Evolutionary conservation across 164 flowering plant genomes (phyloP).

Genomic region (Aristolochia californica): DNA sequence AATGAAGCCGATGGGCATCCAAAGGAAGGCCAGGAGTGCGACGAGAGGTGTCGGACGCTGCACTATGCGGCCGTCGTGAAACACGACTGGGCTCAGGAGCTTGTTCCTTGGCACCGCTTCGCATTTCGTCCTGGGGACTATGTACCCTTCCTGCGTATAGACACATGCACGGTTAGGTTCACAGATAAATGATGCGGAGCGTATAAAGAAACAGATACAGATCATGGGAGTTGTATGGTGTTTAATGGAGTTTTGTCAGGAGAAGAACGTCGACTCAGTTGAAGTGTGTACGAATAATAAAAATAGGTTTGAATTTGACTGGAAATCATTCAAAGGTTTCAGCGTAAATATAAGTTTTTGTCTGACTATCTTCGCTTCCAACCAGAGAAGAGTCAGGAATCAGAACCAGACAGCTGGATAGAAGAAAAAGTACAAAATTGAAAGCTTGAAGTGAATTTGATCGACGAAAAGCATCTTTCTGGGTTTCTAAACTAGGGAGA

Average conservation of each 20-base stretch:
- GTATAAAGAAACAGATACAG: not conserved
- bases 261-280: too few relatives aligned
- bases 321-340: too few relatives aligned
- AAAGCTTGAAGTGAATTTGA: too few relatives aligned
- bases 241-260: too few relatives aligned
- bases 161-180: not conserved
- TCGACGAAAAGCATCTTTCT: not conserved
- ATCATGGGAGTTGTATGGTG: too few relatives aligned
- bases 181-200: not conserved
- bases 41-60: constrained; percentile 57
- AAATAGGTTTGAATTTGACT: not conserved
- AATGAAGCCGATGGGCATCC: constrained; percentile 70
- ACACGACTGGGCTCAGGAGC: constrained; percentile 51
- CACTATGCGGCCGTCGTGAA: constrained; percentile 63
- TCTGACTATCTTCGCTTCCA: too few relatives aligned
- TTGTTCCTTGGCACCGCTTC: constrained; percentile 55
- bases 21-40: constrained; percentile 53
- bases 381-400: too few relatives aligned
- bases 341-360: too few relatives aligned
- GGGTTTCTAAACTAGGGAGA: too few relatives aligned
- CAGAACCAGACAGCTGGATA: too few relatives aligned
- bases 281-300: too few relatives aligned
- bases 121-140: constrained; percentile 54
- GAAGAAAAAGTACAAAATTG: too few relatives aligned
- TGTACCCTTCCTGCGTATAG: constrained; percentile 56